phyloP scores from a whole-genome alignment of 495 filamentous ascomycete species.

The Penicillium roqueforti region DNA sequence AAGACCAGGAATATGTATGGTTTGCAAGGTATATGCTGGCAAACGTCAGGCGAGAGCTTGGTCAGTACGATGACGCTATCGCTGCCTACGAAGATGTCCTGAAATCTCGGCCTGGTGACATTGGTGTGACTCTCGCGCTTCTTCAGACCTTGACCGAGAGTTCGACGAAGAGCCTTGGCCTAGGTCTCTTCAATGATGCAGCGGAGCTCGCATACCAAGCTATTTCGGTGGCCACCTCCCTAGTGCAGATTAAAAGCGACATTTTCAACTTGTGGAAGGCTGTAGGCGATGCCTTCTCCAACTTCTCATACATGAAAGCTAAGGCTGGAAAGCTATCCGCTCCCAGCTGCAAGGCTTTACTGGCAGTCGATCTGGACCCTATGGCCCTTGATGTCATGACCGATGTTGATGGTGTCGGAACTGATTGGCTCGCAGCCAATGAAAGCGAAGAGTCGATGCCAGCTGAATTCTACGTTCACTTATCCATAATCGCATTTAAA shows the following conservation, averaged over 20 bases:
- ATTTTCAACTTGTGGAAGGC: conserved; percentile 96
- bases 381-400: conserved; percentile 57
- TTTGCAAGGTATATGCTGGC: conserved; percentile 97
- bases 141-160: conserved; percentile 82
- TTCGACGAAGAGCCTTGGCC: conserved; percentile 70
- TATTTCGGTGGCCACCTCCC: conserved; percentile 49
- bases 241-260: conserved; percentile 50
- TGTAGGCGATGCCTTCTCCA: conserved; percentile 79
- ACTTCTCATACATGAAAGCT: conserved; percentile 74
- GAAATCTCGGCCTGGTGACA: conserved; percentile 60
- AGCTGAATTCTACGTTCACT: conserved; percentile 49
- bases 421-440: conserved; percentile 42
- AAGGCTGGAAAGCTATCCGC: conserved; percentile 56
- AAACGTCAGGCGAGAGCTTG: conserved; percentile 87
- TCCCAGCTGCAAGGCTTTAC: conserved; percentile 48
- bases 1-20: conserved; percentile 66
- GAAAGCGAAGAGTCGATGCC: conserved; percentile 42
- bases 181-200: conserved; percentile 78
- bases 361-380: conserved; percentile 48
- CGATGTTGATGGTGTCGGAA: conserved; percentile 68
- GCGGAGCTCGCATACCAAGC: conserved; percentile 60
- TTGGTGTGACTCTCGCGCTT: conserved; percentile 79
- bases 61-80: conserved; percentile 81
- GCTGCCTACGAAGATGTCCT: conserved; percentile 69
- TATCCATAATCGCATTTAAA: conserved; percentile 80